Conservation (phyloP, 148 eudicot genomes). For the Beta vulgaris region DNA sequence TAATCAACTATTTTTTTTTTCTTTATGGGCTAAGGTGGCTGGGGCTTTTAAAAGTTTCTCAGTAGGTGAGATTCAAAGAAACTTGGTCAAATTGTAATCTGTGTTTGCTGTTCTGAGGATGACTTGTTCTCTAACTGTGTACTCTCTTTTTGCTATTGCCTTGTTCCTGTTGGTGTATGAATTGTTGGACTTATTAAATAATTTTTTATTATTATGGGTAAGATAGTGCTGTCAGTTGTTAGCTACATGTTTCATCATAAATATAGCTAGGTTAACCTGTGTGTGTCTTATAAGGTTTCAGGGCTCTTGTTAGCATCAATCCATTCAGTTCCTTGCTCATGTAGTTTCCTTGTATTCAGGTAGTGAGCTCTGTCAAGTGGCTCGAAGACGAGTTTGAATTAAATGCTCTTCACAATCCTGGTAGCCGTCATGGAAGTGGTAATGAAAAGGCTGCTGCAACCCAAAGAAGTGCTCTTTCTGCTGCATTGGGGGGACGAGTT, state of each 20-base stretch:
- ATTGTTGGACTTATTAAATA: too few species aligned
- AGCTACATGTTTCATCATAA: background rate
- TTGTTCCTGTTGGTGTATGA: too few species aligned
- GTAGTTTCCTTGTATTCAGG: constrained; percentile 38
- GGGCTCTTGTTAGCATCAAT: too few species aligned
- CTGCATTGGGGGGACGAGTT: constrained; percentile 95
- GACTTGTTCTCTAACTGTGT: background rate
- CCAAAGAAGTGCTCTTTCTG: constrained; percentile 91
- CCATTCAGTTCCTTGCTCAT: too few species aligned
- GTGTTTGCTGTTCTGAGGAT: background rate
- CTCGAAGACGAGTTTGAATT: constrained; percentile 99
- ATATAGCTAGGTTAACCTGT: background rate
- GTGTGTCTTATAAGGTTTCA: background rate
- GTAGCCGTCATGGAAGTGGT: constrained; percentile 80
- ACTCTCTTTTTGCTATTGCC: background rate
- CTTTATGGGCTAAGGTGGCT: background rate
- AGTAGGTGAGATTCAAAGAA: background rate
- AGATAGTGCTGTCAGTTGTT: background rate
- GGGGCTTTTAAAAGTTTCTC: background rate
- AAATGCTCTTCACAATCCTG: constrained; percentile 99
- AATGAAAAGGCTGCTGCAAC: constrained; percentile 94
- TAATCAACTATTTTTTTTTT: too few species aligned
- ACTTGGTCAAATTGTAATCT: background rate
- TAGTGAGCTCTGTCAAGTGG: constrained; percentile 99
- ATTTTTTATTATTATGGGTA: background rate